Evolutionary conservation across 2,329 filamentous ascomycete genomes (phyloP).

Genomic region (Tolypocladium sp.): DNA sequence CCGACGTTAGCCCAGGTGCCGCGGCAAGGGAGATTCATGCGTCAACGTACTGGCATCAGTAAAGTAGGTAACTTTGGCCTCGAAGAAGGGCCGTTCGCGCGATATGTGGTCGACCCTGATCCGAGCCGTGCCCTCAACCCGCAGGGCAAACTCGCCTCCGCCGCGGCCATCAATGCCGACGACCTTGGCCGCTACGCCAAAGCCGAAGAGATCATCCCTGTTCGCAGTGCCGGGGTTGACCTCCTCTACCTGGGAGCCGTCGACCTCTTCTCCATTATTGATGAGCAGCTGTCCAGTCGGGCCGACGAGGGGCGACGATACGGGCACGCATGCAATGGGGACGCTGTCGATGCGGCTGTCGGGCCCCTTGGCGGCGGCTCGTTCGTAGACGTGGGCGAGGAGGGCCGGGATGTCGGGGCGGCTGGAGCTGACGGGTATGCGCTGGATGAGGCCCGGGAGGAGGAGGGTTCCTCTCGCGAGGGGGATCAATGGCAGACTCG

Average conservation of each 20-base stretch:
- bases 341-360: constrained; percentile 56
- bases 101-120: constrained; percentile 57
- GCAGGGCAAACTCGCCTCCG: constrained; percentile 67
- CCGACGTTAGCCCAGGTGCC: neutral
- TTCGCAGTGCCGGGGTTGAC: constrained; percentile 50
- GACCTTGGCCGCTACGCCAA: constrained; percentile 74
- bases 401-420: constrained; percentile 84
- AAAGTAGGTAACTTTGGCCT: constrained; percentile 65
- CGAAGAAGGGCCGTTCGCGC: constrained; percentile 77
- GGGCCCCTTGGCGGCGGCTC: constrained; percentile 58
- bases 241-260: constrained; percentile 30
- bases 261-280: constrained; percentile 49
- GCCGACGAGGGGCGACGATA: constrained; percentile 66
- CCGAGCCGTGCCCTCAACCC: constrained; percentile 77
- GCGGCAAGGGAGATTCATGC: neutral
- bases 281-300: constrained; percentile 69
- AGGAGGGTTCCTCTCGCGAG: constrained; percentile 74
- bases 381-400: constrained; percentile 75
- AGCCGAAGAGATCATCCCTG: constrained; percentile 69
- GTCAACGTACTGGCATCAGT: constrained; percentile 54
- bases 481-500: constrained; percentile 66
- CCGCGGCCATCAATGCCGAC: constrained; percentile 68
- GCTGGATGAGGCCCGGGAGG: constrained; percentile 75
- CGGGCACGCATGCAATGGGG: constrained; percentile 78
- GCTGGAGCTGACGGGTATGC: constrained; percentile 69